These are phyloP conservation scores for Microcos paniculata DNA, from an alignment of 345 rosid genomes.

Conservation along the genomic window DNA sequence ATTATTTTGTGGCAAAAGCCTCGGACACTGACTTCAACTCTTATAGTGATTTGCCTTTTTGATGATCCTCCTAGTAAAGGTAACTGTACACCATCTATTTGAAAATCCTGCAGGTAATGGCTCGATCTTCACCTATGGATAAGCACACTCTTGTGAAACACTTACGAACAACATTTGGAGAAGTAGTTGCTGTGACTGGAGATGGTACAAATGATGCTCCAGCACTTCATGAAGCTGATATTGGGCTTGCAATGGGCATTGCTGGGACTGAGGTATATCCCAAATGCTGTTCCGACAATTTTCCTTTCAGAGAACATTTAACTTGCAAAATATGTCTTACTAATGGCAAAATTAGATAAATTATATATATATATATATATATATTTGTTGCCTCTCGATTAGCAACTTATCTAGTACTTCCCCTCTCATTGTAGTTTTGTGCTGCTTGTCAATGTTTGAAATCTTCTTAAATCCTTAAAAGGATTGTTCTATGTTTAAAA, in stretches of 20 bases:
- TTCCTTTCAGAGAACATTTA: not conserved
- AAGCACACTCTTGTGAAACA: constrained; percentile 83
- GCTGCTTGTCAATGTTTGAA: not conserved
- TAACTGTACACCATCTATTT: not conserved
- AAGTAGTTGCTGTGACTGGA: constrained; percentile 89
- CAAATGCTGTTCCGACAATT: constrained; percentile 5
- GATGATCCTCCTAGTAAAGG: not conserved
- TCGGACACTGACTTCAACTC: not conserved
- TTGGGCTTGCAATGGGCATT: constrained; percentile 89
- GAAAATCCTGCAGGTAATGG: constrained; percentile 63
- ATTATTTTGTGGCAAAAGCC: not conserved
- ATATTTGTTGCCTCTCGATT: not conserved
- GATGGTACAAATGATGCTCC: constrained; percentile 96
- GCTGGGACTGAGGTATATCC: constrained; percentile 75
- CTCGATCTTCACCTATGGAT: constrained; percentile 82
- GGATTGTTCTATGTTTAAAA: not conserved
- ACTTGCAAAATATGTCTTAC: not conserved
- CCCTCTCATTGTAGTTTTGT: not conserved
- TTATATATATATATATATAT: too few species aligned
- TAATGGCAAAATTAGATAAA: not conserved
- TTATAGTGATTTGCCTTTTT: constrained; percentile 1
- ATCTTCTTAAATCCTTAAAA: not conserved
- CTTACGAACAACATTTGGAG: constrained; percentile 57
- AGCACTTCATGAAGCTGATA: constrained; percentile 86
- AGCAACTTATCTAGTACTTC: not conserved